Percentiles rank a stretch among this genome's conserved stretches.
phyloP scores from a whole-genome alignment of 2,329 filamentous ascomycete species.

The Zalaria obscura region DNA sequence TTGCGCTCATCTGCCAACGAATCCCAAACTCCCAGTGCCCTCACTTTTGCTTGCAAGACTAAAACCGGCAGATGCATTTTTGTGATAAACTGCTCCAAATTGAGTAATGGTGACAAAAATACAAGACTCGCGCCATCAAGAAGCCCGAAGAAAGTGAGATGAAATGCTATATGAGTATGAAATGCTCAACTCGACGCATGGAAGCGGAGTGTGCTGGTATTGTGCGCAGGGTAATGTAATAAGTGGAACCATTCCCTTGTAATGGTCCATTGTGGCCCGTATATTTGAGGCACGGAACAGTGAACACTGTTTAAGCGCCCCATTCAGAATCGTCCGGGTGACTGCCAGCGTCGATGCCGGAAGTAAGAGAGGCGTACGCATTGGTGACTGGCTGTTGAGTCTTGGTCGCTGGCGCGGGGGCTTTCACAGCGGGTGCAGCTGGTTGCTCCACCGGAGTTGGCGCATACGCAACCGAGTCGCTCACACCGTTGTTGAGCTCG shows the following conservation, averaged over 20 bases:
- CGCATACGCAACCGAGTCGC: conserved; percentile 2
- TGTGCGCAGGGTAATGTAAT: too few relatives aligned
- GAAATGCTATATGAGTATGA: too few relatives aligned
- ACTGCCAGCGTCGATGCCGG: conserved; percentile 6
- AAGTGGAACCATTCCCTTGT: too few relatives aligned
- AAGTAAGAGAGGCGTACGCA: conserved; percentile 5
- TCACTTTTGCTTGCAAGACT: neutral
- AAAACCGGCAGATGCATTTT: neutral
- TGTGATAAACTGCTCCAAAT: neutral
- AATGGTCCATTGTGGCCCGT: too few relatives aligned
- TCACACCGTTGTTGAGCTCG: conserved; percentile 4
- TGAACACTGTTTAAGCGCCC: conserved; percentile 7
- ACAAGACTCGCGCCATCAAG: neutral
- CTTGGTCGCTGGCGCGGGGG: conserved; percentile 4
- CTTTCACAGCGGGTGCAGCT: neutral
- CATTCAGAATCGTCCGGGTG: conserved; percentile 26
- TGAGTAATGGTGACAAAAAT: too few relatives aligned
- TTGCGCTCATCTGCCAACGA: too few relatives aligned
- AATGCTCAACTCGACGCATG: too few relatives aligned
- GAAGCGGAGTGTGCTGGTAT: too few relatives aligned
- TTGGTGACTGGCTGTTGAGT: conserved; percentile 4
- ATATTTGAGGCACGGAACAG: neutral
- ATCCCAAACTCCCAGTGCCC: neutral
- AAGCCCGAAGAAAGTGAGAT: neutral
- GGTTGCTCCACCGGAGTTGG: conserved; percentile 5